Evolutionary conservation across 148 eudicot genomes (phyloP), one percentile per base, ranked within the genome.

Genomic region (Arbutus unedo): DNA sequence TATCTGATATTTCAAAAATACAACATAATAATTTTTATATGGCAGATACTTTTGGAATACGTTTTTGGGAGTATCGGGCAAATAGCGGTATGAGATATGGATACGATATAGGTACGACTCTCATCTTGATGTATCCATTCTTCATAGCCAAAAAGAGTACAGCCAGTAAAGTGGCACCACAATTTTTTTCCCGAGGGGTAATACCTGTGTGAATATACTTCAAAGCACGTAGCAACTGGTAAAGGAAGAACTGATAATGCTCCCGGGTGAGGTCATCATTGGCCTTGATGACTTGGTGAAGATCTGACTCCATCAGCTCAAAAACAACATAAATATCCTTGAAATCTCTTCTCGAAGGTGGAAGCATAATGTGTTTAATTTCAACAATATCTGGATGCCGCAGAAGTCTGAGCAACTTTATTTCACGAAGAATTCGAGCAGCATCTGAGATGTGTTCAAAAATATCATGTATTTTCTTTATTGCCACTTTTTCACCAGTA

Each of bases 221-320:
- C 56, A 91, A 81, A 70, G 93, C 92, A 77, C 93, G 92, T 62
- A 91, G 82, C 88, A 91, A 83, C 76, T 91, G 93, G 84, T 91
- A 91, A 50, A 91, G 91, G 78, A 91, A 91, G 79, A 91, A 91
- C 81, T 87, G 93, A 82, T 90, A 85, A 84, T 91, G 93, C 64
- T 91, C 93, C 25, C 85, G 84, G 31, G 93, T 91, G 86, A 91
- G 88, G 90, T 91, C 93, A 85, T 91, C 91, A 41, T 91, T 91
- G 48, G 93, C 93, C 82, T 90, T 91, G 41, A 91, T 91, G 54
- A 91, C 93, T 85, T 91, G 93, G 77, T 91, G 93, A 83, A 91
- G 89, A 88, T 91, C 93, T n/a, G 93, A 88, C 45, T 91, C 93
- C 93, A 91, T 91, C 57, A 91, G 85, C 89, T 91, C 93, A 82